Evolutionary conservation across 176 grass and related monocot genomes (phyloP).

Genomic region (Aegilops longissima): DNA sequence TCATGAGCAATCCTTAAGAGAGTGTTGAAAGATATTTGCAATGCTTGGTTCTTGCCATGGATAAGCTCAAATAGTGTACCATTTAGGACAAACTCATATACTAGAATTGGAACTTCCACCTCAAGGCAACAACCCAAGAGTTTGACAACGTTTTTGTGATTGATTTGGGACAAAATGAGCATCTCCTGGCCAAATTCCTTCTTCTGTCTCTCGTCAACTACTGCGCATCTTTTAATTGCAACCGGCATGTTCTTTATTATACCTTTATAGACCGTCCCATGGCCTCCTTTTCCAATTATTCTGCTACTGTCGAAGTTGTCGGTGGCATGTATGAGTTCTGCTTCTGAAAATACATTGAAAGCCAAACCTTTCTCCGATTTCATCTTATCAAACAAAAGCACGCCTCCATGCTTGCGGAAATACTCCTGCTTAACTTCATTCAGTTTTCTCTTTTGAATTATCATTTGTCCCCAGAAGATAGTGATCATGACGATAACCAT

Average conservation of each 20-base stretch:
- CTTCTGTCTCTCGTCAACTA: constrained; percentile 28
- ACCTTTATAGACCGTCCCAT: constrained; percentile 45
- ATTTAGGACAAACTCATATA: constrained; percentile 31
- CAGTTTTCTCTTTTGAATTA: constrained; percentile 13
- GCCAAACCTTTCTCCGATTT: constrained; percentile 19
- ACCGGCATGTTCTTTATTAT: neutral
- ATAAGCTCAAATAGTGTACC: constrained; percentile 26
- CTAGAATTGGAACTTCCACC: constrained; percentile 33
- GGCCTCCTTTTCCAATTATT: constrained; percentile 40
- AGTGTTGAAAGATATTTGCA: neutral
- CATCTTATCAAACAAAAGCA: constrained; percentile 37
- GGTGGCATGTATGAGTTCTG: constrained; percentile 24
- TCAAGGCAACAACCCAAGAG: constrained; percentile 34
- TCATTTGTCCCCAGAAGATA: neutral
- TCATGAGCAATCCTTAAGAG: constrained; percentile 38
- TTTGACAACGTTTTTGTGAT: constrained; percentile 40
- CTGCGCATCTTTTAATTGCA: constrained; percentile 16
- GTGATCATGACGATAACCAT: neutral
- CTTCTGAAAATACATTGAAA: constrained; percentile 36
- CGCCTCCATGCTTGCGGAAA: constrained; percentile 26
- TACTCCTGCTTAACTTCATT: constrained; percentile 24
- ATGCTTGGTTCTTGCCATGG: constrained; percentile 20
- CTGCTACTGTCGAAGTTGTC: constrained; percentile 37
- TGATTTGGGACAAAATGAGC: constrained; percentile 35
- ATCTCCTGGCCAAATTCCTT: constrained; percentile 40